Evolutionary conservation across 768 basidiomycete species (phyloP).

Genomic region (Leccinum pellstonianum): DNA sequence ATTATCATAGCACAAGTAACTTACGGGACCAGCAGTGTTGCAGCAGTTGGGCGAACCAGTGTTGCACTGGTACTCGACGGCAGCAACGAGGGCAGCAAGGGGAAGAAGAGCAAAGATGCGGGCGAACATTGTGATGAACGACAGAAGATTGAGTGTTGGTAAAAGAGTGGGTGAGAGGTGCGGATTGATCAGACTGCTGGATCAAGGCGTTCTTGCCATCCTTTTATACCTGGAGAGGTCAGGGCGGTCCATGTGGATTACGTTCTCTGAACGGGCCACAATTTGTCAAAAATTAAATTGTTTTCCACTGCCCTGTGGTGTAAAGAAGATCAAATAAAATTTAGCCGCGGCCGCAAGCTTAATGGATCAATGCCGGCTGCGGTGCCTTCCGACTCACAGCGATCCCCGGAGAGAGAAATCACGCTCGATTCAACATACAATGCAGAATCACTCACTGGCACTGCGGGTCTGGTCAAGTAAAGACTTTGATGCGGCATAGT

Average conservation of each 20-base stretch:
- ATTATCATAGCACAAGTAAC: neutral
- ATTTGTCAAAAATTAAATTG: too few species aligned
- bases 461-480: too few species aligned
- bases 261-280: too few species aligned
- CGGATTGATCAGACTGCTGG: neutral
- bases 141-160: neutral
- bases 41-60: neutral
- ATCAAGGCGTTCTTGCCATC: neutral
- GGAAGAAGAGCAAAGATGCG: neutral
- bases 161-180: neutral
- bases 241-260: neutral
- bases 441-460: neutral
- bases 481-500: too few species aligned
- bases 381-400: neutral
- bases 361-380: neutral
- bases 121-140: neutral
- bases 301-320: too few species aligned
- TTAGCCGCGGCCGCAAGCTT: neutral
- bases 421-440: too few species aligned
- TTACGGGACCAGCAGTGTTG: neutral
- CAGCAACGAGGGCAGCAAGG: neutral
- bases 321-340: neutral
- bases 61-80: neutral
- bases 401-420: too few species aligned
- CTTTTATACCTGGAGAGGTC: neutral